Conservation (phyloP, 495 filamentous ascomycete genomes). For the Hyaloscypha bicolor region DNA sequence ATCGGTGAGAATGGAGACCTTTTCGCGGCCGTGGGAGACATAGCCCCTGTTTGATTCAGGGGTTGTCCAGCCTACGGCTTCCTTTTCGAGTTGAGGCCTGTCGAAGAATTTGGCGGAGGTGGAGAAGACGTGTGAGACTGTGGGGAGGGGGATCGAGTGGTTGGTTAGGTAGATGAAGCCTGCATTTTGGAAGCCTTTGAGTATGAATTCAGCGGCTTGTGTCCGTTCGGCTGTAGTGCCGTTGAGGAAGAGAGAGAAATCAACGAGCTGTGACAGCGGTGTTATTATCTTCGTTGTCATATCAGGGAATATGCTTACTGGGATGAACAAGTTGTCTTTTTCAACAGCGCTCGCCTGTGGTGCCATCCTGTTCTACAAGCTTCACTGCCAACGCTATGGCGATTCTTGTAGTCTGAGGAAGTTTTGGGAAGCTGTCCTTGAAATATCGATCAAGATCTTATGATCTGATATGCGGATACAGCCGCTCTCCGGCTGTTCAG, state of each 20-base stretch:
- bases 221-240: constrained; percentile 63
- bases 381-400: background rate
- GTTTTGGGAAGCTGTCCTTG: background rate
- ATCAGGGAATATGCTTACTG: constrained; percentile 47
- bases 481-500: constrained; percentile 19
- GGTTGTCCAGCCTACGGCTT: constrained; percentile 68
- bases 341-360: constrained; percentile 56
- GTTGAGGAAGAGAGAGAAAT: constrained; percentile 76
- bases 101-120: constrained; percentile 78
- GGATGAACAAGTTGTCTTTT: constrained; percentile 68
- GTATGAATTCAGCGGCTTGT: constrained; percentile 68
- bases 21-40: constrained; percentile 73
- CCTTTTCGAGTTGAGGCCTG: constrained; percentile 70
- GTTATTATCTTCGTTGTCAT: background rate
- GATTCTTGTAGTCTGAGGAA: background rate
- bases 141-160: constrained; percentile 65
- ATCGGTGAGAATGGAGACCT: constrained; percentile 63
- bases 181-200: constrained; percentile 78
- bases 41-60: constrained; percentile 81
- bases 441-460: background rate
- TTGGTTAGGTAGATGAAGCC: constrained; percentile 92
- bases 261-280: constrained; percentile 65
- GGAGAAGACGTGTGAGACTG: constrained; percentile 64
- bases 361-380: constrained; percentile 25
- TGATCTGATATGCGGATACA: constrained; percentile 7